These are phyloP conservation scores for Exophiala lecanii-corni DNA, from an alignment of 2,329 filamentous ascomycete species.

Conservation along the genomic window DNA sequence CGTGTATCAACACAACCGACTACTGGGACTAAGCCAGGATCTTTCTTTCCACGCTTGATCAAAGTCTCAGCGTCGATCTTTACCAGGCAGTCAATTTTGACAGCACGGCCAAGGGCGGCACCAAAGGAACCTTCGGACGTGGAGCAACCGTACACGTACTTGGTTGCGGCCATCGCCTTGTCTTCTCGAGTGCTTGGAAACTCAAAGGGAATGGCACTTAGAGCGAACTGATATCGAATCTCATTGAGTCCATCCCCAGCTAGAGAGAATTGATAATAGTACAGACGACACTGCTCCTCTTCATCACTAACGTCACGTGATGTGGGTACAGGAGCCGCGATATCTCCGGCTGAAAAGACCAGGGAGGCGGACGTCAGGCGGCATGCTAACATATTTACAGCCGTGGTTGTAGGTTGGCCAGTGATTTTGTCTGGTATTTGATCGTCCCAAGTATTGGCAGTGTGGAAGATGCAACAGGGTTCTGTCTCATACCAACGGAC, in stretches of 20 bases:
- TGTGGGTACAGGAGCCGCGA: constrained; percentile 49
- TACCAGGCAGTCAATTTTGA: constrained; percentile 61
- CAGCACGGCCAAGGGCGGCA: constrained; percentile 57
- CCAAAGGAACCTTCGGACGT: constrained; percentile 55
- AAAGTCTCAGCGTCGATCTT: constrained; percentile 56
- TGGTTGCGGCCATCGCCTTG: constrained; percentile 52
- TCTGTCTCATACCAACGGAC: constrained; percentile 65
- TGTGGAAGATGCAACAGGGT: constrained; percentile 67
- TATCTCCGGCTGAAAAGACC: constrained; percentile 61
- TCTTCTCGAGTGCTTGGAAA: constrained; percentile 58
- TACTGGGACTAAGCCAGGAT: constrained; percentile 43
- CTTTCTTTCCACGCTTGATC: constrained; percentile 48
- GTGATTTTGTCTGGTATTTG: constrained; percentile 29
- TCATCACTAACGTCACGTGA: constrained; percentile 40
- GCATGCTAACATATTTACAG: constrained; percentile 62
- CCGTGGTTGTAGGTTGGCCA: constrained; percentile 29
- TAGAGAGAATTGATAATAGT: constrained; percentile 59
- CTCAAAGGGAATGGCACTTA: constrained; percentile 63
- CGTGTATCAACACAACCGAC: constrained; percentile 61
- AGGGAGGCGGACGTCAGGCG: constrained; percentile 62
- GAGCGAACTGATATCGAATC: constrained; percentile 60
- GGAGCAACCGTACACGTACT: constrained; percentile 65
- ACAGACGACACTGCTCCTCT: constrained; percentile 63
- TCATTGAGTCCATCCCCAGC: constrained; percentile 22
- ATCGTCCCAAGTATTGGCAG: constrained; percentile 66